Percentiles rank a stretch among this genome's conserved stretches.
Evolutionary conservation across 1,284 basidiomycete species (phyloP).

Genomic region (Phlebopus sp.): DNA sequence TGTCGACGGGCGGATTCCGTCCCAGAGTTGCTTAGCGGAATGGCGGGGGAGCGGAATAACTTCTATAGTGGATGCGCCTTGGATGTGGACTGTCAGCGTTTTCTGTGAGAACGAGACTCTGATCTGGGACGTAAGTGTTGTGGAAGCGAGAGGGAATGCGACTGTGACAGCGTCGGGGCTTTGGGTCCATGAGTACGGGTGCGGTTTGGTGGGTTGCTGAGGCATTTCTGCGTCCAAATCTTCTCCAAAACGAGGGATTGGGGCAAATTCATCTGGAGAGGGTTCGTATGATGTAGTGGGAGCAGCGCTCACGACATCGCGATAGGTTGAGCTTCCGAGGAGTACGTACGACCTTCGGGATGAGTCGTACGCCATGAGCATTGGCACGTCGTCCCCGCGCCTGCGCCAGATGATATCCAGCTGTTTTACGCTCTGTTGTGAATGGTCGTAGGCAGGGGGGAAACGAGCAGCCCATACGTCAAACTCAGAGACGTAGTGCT

Average conservation of each 20-base stretch:
- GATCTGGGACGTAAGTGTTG: conserved; percentile 62
- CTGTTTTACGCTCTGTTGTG: conserved; percentile 30
- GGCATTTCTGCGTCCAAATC: conserved; percentile 40
- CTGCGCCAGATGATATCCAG: conserved; percentile 66
- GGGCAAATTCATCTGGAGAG: conserved; percentile 59
- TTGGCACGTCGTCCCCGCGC: conserved; percentile 69
- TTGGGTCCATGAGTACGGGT: conserved; percentile 91
- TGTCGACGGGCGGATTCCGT: conserved; percentile 61
- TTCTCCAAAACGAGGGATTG: conserved; percentile 63
- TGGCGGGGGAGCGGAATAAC: conserved; percentile 54
- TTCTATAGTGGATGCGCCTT: conserved; percentile 32
- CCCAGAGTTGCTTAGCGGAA: conserved; percentile 71
- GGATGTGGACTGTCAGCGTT: conserved; percentile 65
- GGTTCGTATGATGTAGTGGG: conserved; percentile 47
- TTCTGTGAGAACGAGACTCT: conserved; percentile 63
- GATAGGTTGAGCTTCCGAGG: conserved; percentile 57
- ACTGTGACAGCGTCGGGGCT: conserved; percentile 79
- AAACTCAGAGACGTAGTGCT: conserved; percentile 40
- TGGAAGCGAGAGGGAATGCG: conserved; percentile 76
- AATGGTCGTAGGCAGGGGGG: conserved; percentile 38
- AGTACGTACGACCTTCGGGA: conserved; percentile 49
- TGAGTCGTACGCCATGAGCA: conserved; percentile 52
- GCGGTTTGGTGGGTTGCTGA: conserved; percentile 43
- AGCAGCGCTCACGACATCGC: conserved; percentile 31
- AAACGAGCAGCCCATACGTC: conserved; percentile 63